A percentile compares a stretch with the other conserved stretches of the same genome.
These are phyloP conservation scores for Pseudogymnoascus sp. DNA, from an alignment of 2,329 filamentous ascomycete genomes.

Conservation along the genomic window DNA sequence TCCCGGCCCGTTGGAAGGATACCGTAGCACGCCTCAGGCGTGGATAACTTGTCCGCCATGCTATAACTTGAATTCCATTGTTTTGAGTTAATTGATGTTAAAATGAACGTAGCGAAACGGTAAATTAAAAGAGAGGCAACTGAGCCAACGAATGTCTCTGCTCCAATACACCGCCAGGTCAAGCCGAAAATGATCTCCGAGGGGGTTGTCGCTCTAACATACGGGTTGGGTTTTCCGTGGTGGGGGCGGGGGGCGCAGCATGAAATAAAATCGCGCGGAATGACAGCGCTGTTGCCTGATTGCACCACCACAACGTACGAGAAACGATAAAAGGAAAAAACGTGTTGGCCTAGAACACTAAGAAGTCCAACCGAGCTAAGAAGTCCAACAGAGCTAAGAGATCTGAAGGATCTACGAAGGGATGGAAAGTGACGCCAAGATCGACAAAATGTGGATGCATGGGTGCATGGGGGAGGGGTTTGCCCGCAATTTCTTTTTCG, in stretches of 20 bases:
- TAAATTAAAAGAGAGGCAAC: not conserved
- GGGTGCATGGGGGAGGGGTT: not conserved
- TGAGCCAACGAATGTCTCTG: not conserved
- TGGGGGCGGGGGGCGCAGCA: not conserved
- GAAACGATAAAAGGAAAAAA: not conserved
- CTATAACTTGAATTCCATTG: conserved; percentile 63
- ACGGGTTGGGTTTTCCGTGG: not conserved
- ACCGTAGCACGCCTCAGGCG: conserved; percentile 58
- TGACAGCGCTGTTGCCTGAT: not conserved
- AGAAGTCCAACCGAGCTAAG: not conserved
- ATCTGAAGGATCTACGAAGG: not conserved
- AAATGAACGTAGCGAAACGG: conserved; percentile 16
- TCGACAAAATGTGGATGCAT: not conserved
- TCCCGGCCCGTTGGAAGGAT: conserved; percentile 75
- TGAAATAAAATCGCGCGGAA: not conserved
- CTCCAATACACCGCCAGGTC: not conserved
- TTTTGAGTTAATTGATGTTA: conserved; percentile 50
- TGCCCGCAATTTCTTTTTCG: not conserved
- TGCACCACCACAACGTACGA: not conserved
- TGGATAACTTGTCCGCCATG: conserved; percentile 76
- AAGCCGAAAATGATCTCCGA: not conserved
- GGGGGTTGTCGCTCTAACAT: not conserved
- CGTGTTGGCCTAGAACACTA: not conserved
- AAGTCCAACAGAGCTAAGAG: not conserved
- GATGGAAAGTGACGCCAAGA: not conserved